These are phyloP conservation scores for Flammula alnicola DNA, from an alignment of 1,284 basidiomycete species.

Conservation along the genomic window DNA sequence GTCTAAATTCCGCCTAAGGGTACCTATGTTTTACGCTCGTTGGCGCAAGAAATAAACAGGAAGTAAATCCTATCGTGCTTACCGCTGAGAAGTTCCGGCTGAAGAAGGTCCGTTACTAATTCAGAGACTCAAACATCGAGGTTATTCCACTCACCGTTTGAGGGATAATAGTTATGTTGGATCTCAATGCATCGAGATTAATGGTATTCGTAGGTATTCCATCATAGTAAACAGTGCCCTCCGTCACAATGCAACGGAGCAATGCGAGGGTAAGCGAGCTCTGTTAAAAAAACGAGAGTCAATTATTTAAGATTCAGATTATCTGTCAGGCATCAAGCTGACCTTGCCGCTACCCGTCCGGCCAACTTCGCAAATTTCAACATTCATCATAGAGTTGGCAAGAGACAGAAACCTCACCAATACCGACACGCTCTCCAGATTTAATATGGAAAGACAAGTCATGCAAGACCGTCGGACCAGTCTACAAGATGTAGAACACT, in stretches of 20 bases:
- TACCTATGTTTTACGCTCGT: slow-evolving; percentile 8
- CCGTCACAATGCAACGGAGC: slow-evolving; percentile 60
- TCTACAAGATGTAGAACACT: not conserved
- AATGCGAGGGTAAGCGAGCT: slow-evolving; percentile 55
- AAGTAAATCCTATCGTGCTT: not conserved
- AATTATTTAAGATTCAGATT: slow-evolving; percentile 24
- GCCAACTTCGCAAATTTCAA: slow-evolving; percentile 50
- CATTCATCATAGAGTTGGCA: not conserved
- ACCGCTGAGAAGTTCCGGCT: slow-evolving; percentile 27
- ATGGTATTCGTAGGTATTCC: slow-evolving; percentile 47
- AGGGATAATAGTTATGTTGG: slow-evolving; percentile 67
- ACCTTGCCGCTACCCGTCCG: slow-evolving; percentile 79
- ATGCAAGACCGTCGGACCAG: slow-evolving; percentile 56
- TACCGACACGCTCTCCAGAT: slow-evolving; percentile 64
- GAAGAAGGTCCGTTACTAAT: not conserved
- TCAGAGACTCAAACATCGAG: not conserved
- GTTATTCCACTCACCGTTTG: slow-evolving; percentile 40
- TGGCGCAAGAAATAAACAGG: not conserved
- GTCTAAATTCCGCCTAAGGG: slow-evolving; percentile 23
- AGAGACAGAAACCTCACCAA: slow-evolving; percentile 42
- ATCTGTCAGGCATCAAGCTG: slow-evolving; percentile 36
- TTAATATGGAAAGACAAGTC: slow-evolving; percentile 57
- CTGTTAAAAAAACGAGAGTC: slow-evolving; percentile 31
- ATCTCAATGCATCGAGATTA: slow-evolving; percentile 68
- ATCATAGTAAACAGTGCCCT: slow-evolving; percentile 63